Base-by-base conservation (phyloP, 1,284 basidiomycete species). In the Ceratobasidium sp. region DNA sequence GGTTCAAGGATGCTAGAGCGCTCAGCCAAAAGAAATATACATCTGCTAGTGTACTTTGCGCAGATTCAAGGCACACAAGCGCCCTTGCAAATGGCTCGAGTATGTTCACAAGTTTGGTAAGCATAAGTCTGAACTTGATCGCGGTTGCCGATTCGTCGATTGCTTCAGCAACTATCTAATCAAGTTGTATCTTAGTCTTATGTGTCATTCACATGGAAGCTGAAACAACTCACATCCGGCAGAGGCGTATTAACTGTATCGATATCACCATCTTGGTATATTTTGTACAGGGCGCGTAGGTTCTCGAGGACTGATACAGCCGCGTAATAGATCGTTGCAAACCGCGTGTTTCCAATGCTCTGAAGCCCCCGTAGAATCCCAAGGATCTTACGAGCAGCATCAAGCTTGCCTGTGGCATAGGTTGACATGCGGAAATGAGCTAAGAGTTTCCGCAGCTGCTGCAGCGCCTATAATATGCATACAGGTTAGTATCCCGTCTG, bases 261-360 rank as follows among this genome's bases (percentile, higher is more conserved):
- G 6, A 66, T 46, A 15, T 66, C 39, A 40, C 63, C 63, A 20
- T 42, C 40, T 5, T 40, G 26, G 20, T 66, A 66, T 10, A 66
- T 44, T 40, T 77, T 64, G n/a, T 70, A 56, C 33, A 56, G 18
- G 13, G 68, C 76, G 1, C 79, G 80, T 3, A 70, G 51, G 28
- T 56, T 55, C 26, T 42, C 53, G 4, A 70, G 51, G 26, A 70
- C 51, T 2, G 68, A 56, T 5, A 26, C 15, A 40, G 68, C 68
- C 28, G 51, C 61, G 13, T 79, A 77, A 58, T 83, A 81, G 4
- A 84, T 75, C 13, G 82, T 83, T 7, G 81, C 82, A 79, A 85
- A 85, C 3, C 82, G 81, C 49, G 84, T 85, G 70, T 84, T 84
- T 46, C 84, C 83, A 68, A 85, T 83, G 15, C 81, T 56, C 49